phyloP scores from a whole-genome alignment of 2,329 filamentous ascomycete species.

The Tolypocladium amazonense region DNA sequence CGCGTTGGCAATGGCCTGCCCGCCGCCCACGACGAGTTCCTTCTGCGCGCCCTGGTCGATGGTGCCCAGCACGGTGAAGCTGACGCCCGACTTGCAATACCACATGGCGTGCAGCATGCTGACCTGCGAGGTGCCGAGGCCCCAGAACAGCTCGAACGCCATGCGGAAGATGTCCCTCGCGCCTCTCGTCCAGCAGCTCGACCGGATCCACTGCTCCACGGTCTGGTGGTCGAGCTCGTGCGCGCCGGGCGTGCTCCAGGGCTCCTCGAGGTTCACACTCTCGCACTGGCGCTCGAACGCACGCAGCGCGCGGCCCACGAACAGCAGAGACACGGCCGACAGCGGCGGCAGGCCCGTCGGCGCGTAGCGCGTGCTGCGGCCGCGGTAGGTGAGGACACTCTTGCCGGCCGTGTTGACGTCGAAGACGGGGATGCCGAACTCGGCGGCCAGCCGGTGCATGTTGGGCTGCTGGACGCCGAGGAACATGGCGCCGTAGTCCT shows the following conservation, averaged over 20 bases:
- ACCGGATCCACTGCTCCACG: not conserved
- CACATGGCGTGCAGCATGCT: conserved; percentile 1
- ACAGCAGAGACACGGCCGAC: not conserved
- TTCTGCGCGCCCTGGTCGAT: not conserved
- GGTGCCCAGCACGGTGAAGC: not conserved
- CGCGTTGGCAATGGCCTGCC: not conserved
- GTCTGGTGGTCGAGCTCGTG: not conserved
- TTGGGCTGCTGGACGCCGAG: conserved; percentile 1
- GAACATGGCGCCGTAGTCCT: conserved; percentile 2
- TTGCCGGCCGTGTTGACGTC: not conserved
- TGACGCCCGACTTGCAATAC: conserved; percentile 2
- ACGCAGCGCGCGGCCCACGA: not conserved
- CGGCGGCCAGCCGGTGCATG: not conserved
- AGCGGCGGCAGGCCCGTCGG: not conserved
- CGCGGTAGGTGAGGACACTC: not conserved
- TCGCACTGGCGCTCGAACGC: not conserved
- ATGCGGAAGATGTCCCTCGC: not conserved
- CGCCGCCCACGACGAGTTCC: conserved; percentile 1
- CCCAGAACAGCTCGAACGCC: not conserved
- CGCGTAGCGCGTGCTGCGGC: not conserved
- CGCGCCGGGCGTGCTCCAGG: not conserved
- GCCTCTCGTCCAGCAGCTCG: not conserved
- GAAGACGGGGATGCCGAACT: not conserved
- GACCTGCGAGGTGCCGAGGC: not conserved
- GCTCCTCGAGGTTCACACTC: not conserved